Conservation (phyloP, 73 alveolate species). For the Stentor coeruleus region DNA sequence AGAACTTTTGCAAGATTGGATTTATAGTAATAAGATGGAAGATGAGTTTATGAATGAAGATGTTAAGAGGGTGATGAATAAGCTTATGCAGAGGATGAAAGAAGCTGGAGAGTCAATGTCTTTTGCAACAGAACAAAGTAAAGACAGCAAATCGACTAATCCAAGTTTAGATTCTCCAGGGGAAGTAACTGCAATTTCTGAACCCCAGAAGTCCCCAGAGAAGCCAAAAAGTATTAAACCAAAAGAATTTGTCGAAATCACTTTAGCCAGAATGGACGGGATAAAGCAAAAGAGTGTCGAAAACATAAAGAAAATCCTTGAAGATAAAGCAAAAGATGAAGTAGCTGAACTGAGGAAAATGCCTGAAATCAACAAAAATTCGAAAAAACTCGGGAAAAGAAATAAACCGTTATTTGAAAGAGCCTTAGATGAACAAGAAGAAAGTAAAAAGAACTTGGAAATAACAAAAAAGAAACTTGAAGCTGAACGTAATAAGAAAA, state of each 20-base stretch:
- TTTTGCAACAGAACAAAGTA: background rate
- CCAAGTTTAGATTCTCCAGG: background rate
- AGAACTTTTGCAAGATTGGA: too few species aligned
- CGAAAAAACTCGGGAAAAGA: background rate
- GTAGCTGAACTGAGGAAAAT: background rate
- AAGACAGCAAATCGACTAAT: background rate
- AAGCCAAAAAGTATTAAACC: background rate
- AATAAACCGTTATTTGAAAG: background rate
- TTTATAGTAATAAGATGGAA: background rate
- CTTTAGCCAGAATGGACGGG: background rate
- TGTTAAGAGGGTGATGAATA: background rate
- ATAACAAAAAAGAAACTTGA: background rate
- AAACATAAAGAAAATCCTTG: background rate
- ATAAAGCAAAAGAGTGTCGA: background rate
- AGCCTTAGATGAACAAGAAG: background rate
- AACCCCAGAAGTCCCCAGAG: too few species aligned
- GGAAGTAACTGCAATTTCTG: too few species aligned
- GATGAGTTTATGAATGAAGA: background rate
- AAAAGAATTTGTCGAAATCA: background rate
- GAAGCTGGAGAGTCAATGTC: background rate
- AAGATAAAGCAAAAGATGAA: background rate
- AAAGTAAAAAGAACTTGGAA: background rate
- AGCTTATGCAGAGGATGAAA: background rate
- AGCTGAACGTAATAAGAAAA: background rate
- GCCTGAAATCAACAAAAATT: background rate